Evolutionary conservation across 75 land plant genomes (phyloP), one percentile per base, ranked within the genome.

Genomic region (Gnetum montanum): DNA sequence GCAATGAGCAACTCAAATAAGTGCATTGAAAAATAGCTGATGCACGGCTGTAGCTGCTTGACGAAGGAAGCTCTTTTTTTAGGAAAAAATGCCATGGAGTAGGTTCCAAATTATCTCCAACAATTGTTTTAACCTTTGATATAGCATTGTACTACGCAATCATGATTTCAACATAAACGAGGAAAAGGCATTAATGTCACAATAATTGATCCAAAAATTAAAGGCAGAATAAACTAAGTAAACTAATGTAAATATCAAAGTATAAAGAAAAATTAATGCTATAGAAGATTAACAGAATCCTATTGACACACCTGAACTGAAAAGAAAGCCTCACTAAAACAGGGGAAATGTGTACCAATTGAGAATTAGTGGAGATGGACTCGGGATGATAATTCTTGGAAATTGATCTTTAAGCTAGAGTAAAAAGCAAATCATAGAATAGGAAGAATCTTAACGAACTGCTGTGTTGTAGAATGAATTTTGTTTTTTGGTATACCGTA

Each of bases 11-110:
- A 40, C 62, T 38, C 47, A 66, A 34, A 55, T 65, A 66, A 53
- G 62, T 34, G 57, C 79, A 76, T 29, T 57, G 49, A 26, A 76
- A 28, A 31, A 76, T 55, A 24, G 55, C 27, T 52, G 60, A 45
- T n/a, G 34, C 36, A 22, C 58, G 33, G 4, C 59, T 26, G 23
- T 30, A 28, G 7, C 23, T 26, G 35, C n/a, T 37, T 30, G 22
- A 27, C 50, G 49, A 35, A 4, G 31, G 22, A 31, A 62, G 51
- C 6, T 46, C 60, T 12, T 60, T 54, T 10, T 31, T 16, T 13
- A 18, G 46, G 57, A 85, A 85, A 0, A 8, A 48, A 37, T 85
- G 89, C 89, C 89, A 85, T 18, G 89, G 89, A 4, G 89, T 82
- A 19, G 89, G 82, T 3, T 63, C 44, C 40, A 85, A 43, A 65